These are phyloP conservation scores for Gossypium davidsonii DNA, from an alignment of 441 rosid species.

Conservation along the genomic window DNA sequence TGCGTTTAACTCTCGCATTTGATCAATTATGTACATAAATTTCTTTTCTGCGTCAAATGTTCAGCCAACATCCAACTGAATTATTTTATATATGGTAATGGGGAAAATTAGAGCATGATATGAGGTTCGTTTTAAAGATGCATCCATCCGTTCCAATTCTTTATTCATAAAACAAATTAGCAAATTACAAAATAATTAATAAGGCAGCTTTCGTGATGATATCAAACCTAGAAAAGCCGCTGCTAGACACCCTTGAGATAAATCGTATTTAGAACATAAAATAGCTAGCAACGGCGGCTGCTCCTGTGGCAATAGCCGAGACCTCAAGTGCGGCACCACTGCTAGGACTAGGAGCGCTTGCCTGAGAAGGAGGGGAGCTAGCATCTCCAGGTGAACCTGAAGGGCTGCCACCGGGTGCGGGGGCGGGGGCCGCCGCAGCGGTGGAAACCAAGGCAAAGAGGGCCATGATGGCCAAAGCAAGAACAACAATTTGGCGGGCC, in stretches of 20 bases:
- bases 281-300: slow-evolving; percentile 27
- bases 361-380: slow-evolving; percentile 1
- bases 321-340: slow-evolving; percentile 8
- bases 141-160: neutral
- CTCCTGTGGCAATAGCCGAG: slow-evolving; percentile 24
- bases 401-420: slow-evolving; percentile 23
- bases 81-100: too few species aligned
- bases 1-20: too few species aligned
- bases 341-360: neutral
- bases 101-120: too few species aligned
- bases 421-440: neutral
- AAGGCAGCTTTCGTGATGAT: neutral
- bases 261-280: slow-evolving; percentile 24
- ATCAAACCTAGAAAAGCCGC: neutral
- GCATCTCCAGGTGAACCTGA: slow-evolving; percentile 28
- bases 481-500: slow-evolving; percentile 37
- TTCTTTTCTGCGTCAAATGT: too few species aligned
- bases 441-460: slow-evolving; percentile 40
- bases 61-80: too few species aligned
- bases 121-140: neutral
- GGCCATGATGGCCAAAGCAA: slow-evolving; percentile 40
- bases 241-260: neutral
- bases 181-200: neutral
- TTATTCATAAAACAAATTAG: neutral
- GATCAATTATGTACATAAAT: too few species aligned